Evolutionary conservation across 208 protist species (phyloP).

Genomic region (Leishmania aethiopica): DNA sequence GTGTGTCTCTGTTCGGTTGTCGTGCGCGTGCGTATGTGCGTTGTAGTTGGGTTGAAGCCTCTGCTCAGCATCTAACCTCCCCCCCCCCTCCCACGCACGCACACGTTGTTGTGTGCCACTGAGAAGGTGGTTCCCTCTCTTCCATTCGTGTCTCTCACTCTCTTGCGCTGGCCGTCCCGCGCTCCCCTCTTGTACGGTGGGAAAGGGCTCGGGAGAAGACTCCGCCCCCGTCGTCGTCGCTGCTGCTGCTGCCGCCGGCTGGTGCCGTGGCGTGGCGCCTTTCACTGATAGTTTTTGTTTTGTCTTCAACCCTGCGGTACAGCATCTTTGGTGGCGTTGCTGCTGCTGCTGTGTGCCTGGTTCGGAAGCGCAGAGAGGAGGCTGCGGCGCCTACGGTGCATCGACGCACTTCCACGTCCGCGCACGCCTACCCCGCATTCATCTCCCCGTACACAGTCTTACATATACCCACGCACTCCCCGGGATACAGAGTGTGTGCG

Average conservation of each 20-base stretch:
- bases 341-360: neutral
- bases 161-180: neutral
- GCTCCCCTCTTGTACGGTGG: neutral
- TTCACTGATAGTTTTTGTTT: too few relatives aligned
- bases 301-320: too few relatives aligned
- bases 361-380: neutral
- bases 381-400: neutral
- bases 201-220: neutral
- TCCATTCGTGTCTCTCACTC: neutral
- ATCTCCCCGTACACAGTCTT: neutral
- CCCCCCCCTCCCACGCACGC: neutral
- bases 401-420: neutral
- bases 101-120: neutral
- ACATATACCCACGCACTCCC: neutral
- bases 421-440: neutral
- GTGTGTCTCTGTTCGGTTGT: neutral
- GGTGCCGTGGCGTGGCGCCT: neutral
- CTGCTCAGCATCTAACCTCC: too few relatives aligned
- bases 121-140: neutral
- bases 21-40: neutral
- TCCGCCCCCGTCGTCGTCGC: neutral
- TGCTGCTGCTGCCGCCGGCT: neutral
- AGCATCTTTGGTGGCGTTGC: neutral
- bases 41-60: neutral
- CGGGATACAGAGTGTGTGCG: neutral